Base-by-base conservation (phyloP, 306 rosid species). In the Cyamopsis tetragonoloba region DNA sequence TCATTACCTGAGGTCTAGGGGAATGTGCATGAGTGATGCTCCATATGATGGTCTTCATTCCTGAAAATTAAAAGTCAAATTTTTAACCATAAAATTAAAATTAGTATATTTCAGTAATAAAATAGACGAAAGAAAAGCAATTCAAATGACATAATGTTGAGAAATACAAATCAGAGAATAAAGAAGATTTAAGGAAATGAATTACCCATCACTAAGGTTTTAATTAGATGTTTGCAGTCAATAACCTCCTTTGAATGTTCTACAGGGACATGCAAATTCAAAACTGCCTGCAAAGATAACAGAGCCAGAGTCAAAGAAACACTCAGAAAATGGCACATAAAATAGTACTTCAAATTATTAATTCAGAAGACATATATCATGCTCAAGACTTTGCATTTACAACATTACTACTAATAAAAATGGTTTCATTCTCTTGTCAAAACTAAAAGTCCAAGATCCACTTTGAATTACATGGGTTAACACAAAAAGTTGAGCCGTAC, bases 41-140 rank as follows among this genome's bases (percentile, higher is more conserved):
- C 97, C 97, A 95, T 83, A 95, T 82, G 77, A 90, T 95, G 43
- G 99, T 95, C 85, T 95, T 95, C 99, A 95, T 95, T 86, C 99
- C 99, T 95, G 84, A 70, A 56, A 72, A 41, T 55, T 24, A 37
- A 26, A 51, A 53, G 59, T 17, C 34, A 53, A 20, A 72, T 37
- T 14, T 43, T 59, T 59, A 34, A 19, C 15, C 9, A 27, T 27
- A 24, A 10, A 15, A 70, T 18, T 49, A 35, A 59, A 34, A 42
- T 27, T 34, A 32, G 19, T 58, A 23, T 14, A 35, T 18, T 49
- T 17, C 13, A 57, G 61, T 24, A 37, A 44, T 47, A 34, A 26
- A 35, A 37, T 6, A 46, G 22, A 18, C 43, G 20, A 38, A 39
- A 37, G 39, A 47, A 41, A 7, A 27, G 39, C 31, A 68, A 31